Base-by-base conservation (phyloP, 768 basidiomycete genomes). In the Macrolepiota albuminosa region DNA sequence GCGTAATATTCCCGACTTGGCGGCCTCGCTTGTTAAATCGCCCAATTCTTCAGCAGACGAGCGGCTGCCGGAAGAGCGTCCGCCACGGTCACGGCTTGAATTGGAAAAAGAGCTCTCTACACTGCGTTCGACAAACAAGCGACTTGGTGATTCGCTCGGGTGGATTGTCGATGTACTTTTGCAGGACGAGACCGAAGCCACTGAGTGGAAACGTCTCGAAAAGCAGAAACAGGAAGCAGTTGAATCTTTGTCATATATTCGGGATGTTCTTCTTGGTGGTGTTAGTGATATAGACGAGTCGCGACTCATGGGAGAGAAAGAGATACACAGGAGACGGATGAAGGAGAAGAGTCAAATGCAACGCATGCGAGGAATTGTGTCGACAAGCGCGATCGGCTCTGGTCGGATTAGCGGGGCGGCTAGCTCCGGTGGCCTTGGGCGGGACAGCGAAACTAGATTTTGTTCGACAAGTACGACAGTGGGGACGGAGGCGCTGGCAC, bases 1-100 rank as follows among this genome's bases (percentile, higher is more conserved):
- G 92, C 86, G 85, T 57, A 95, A 93, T 70, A 82, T 96, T 13
- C 93, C 94, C 2, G 94, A 96, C 64, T 67, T 95, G n/a, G 78
- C 88, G 11, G 81, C 82, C 9, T 84, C 86, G 13, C 77, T 94
- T 13, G 80, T 82, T 39, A 84, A 84, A 24, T 75, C 88, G 6
- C 81, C 85, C 2, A 79, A 78, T 47, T 67, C 73, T 26, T 68
- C 79, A 42, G 73, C 78, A 24, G 85, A 85, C 53, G 90, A 90
- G 59, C 73, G 82, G 45, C 72, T 76, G 10, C 61, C 78, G 4
- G 76, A 80, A 64, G 88, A 88, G 64, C 79, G 82, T 58, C 83
- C 86, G 9, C 78, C 85, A 26, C 86, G 78, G 34, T 80, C 83
- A 18, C 84, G 84, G n/a, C 78, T 85, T 46, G 89, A 91, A 64